Evolutionary conservation across 129 eudicot genomes (phyloP), one percentile per base, ranked within the genome.

Genomic region (Flaveria linearis): DNA sequence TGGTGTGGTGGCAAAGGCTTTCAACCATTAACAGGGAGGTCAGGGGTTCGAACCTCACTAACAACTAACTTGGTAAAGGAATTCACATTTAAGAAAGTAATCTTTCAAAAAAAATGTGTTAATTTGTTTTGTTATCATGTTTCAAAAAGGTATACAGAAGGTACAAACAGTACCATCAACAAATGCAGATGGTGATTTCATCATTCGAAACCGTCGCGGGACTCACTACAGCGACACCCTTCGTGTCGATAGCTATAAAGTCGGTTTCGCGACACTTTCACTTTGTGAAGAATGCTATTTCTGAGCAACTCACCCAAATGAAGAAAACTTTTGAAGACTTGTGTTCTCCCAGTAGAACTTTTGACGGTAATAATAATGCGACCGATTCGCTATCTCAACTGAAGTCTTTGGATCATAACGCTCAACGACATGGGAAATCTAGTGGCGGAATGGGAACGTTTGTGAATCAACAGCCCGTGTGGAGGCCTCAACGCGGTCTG

Each of bases 401-500:
- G 73, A 90, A 83, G 65, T 77, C 85, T 36, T 64, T 79, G 33
- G 92, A 86, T 56, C 88, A 80, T 46, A 64, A 61, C 76, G 79
- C 72, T 33, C 86, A 81, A 66, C 80, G 85, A 69, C 83, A 84
- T 8, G 76, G 75, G 5, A 87, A 84, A 70, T 47, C 87, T 18
- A 56, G 80, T 69, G 85, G 82, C 10, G 80, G 85, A 8, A 47
- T 57, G 25, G 82, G 77, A 6, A 53, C 80, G 46, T 83, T 82
- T 30, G 93, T 87, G 57, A 69, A 80, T 80, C 96, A 86, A 81
- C 90, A 69, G 49, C 90, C 89, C 47, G 83, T 90, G 13, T 93
- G 98, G 98, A 77, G 98, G 73, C 98, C 98, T 70, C 98, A 93
- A 58, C 63, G 98, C 60, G 98, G 98, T 70, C 87, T 93, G 15